Percentiles rank a stretch among this genome's conserved stretches.
These are phyloP conservation scores for Talaromyces sp. DNA, from an alignment of 2,329 filamentous ascomycete genomes.

Conservation along the genomic window DNA sequence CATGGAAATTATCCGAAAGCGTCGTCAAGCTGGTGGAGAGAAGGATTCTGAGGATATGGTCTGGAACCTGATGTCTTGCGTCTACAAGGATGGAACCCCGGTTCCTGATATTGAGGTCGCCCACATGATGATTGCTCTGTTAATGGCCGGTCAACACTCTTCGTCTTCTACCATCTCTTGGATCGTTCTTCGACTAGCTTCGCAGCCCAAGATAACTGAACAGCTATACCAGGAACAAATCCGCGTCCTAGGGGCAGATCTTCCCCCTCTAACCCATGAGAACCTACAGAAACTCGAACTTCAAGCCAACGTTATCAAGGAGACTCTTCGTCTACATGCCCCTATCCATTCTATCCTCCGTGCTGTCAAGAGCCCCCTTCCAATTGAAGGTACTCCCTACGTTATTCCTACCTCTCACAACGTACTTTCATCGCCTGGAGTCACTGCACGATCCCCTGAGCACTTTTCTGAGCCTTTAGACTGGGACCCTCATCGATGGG, in stretches of 20 bases:
- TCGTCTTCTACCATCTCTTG: constrained; percentile 73
- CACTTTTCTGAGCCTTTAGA: constrained; percentile 58
- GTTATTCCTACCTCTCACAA: constrained; percentile 73
- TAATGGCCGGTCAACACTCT: constrained; percentile 81
- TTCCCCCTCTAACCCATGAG: constrained; percentile 57
- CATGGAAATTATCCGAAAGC: constrained; percentile 64
- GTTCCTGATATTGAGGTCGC: constrained; percentile 73
- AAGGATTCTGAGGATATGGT: constrained; percentile 64
- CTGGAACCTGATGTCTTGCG: constrained; percentile 71
- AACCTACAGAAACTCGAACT: constrained; percentile 59
- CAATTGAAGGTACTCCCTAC: constrained; percentile 55
- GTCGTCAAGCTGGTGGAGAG: constrained; percentile 49
- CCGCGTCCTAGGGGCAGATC: constrained; percentile 49
- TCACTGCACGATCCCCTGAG: constrained; percentile 54
- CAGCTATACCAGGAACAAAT: constrained; percentile 67
- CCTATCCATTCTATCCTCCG: constrained; percentile 72
- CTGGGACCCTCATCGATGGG: constrained; percentile 64
- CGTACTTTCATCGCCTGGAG: constrained; percentile 77
- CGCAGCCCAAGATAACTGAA: constrained; percentile 64
- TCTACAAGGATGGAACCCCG: constrained; percentile 67
- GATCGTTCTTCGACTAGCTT: constrained; percentile 71
- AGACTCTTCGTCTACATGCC: constrained; percentile 67
- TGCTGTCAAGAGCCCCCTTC: constrained; percentile 64
- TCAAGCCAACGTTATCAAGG: constrained; percentile 63
- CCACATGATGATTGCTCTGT: constrained; percentile 80